These are phyloP conservation scores for Diaporthe citrichinensis DNA, from an alignment of 2,329 filamentous ascomycete species.

Conservation along the genomic window DNA sequence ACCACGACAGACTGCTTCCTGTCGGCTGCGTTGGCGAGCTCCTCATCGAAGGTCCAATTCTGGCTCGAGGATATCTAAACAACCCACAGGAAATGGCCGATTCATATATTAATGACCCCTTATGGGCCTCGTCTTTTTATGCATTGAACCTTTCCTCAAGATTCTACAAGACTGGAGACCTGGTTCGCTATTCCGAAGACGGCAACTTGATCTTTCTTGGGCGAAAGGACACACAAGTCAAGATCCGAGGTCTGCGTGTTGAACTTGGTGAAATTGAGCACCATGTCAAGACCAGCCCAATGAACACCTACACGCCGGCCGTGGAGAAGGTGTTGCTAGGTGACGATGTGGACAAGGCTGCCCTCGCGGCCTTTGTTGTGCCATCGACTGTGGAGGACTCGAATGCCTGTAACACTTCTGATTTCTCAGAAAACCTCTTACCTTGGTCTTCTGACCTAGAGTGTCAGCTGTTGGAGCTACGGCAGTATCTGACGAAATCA, in stretches of 20 bases:
- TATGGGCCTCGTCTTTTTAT: neutral
- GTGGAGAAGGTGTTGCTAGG: neutral
- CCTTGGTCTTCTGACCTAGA: neutral
- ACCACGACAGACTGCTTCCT: slow-evolving; percentile 61
- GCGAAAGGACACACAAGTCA: neutral
- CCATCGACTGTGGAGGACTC: neutral
- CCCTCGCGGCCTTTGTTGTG: neutral
- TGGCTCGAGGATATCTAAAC: slow-evolving; percentile 73
- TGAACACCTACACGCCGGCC: neutral
- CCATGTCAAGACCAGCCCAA: neutral
- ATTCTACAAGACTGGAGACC: neutral
- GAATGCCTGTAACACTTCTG: neutral
- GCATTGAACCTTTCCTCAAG: neutral
- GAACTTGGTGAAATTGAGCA: slow-evolving; percentile 2
- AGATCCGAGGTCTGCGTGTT: neutral
- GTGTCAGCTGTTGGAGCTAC: neutral
- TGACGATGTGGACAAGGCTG: neutral
- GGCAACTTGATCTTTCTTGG: neutral
- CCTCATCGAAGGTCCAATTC: slow-evolving; percentile 69
- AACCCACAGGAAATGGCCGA: slow-evolving; percentile 69
- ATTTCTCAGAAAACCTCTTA: neutral
- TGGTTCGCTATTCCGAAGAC: neutral
- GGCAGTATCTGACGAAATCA: neutral
- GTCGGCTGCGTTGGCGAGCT: slow-evolving; percentile 66
- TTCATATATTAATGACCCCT: slow-evolving; percentile 63